Evolutionary conservation across 345 rosid species (phyloP).

Genomic region (Kandelia obovata): DNA sequence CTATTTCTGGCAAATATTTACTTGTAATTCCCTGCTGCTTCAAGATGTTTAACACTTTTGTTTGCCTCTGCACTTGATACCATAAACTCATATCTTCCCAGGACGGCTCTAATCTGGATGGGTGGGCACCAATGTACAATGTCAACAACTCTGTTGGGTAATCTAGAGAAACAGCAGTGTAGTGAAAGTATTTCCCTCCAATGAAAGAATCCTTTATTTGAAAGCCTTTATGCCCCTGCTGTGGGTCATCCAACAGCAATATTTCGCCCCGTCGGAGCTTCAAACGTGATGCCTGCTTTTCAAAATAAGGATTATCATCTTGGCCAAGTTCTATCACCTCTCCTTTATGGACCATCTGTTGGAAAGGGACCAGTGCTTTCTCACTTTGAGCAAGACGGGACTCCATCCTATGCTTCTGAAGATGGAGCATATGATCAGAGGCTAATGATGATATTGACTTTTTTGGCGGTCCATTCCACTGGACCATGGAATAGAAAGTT

Average conservation of each 20-base stretch:
- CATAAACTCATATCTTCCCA: slow-evolving; percentile 70
- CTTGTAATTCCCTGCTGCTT: slow-evolving; percentile 44
- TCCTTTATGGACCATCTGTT: slow-evolving; percentile 31
- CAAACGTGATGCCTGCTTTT: slow-evolving; percentile 32
- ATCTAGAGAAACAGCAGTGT: slow-evolving; percentile 38
- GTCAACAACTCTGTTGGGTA: slow-evolving; percentile 33
- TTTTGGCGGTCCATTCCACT: slow-evolving; percentile 50
- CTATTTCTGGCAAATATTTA: slow-evolving; percentile 47
- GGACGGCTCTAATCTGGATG: slow-evolving; percentile 57
- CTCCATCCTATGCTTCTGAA: slow-evolving; percentile 50
- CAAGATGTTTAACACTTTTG: slow-evolving; percentile 54
- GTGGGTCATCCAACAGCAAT: slow-evolving; percentile 46
- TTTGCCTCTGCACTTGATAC: slow-evolving; percentile 71
- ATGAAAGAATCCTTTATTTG: slow-evolving; percentile 44
- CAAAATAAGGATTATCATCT: slow-evolving; percentile 20
- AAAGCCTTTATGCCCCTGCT: slow-evolving; percentile 42
- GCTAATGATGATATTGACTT: slow-evolving; percentile 51
- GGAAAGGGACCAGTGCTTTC: slow-evolving; percentile 32
- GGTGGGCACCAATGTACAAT: slow-evolving; percentile 55
- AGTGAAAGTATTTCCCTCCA: slow-evolving; percentile 43
- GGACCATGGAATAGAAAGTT: slow-evolving; percentile 51
- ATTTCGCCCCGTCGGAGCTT: slow-evolving; percentile 42
- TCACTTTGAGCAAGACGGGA: slow-evolving; percentile 33
- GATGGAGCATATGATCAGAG: slow-evolving; percentile 44
- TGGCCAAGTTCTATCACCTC: slow-evolving; percentile 46